Conservation (phyloP, 1,139 yeast genomes). For the Hansenula lynferdii region DNA sequence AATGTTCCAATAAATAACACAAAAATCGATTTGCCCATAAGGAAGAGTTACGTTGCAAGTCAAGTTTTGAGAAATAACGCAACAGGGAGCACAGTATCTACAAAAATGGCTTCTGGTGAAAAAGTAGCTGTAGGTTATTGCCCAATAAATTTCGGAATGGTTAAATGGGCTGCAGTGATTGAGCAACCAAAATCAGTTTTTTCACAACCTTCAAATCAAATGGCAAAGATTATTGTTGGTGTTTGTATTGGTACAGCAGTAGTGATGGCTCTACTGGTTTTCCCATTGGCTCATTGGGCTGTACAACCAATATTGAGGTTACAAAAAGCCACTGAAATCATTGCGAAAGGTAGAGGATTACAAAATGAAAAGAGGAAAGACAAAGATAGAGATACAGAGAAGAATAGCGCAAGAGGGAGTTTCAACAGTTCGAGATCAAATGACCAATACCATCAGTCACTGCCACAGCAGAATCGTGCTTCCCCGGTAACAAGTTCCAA, state of each 20-base stretch:
- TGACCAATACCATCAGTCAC: neutral
- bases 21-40: neutral
- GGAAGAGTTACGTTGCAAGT: conserved; percentile 29
- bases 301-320: conserved; percentile 79
- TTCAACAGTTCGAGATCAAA: neutral
- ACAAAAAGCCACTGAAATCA: conserved; percentile 77
- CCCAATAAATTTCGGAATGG: conserved; percentile 42
- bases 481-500: no score
- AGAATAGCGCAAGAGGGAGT: neutral
- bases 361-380: conserved; percentile 14
- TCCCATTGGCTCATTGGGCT: conserved; percentile 81
- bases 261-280: conserved; percentile 66
- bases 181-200: conserved; percentile 60
- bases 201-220: conserved; percentile 54
- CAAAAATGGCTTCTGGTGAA: conserved; percentile 36
- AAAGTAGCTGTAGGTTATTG: conserved; percentile 71
- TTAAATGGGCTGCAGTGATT: conserved; percentile 74
- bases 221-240: conserved; percentile 70
- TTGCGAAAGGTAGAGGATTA: conserved; percentile 33
- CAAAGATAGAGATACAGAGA: neutral
- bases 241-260: conserved; percentile 78
- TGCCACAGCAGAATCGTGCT: no score
- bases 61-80: conserved; percentile 33
- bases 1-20: conserved; percentile 19
- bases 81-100: conserved; percentile 48